phyloP scores from a whole-genome alignment of 371 early-diverging fungal genomes.

The Syncephalastrum sp. region DNA sequence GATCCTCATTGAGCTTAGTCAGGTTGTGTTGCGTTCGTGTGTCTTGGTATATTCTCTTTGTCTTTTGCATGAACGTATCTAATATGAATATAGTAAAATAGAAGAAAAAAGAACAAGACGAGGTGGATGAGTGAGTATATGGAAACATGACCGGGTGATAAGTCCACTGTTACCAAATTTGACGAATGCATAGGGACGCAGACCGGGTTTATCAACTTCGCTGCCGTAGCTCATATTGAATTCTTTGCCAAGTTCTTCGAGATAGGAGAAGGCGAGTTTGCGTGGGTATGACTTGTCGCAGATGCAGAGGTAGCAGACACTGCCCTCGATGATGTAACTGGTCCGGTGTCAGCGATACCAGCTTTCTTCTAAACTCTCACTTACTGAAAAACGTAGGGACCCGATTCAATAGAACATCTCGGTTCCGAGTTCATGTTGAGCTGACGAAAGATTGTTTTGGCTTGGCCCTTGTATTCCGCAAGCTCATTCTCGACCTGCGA shows the following conservation, averaged over 20 bases:
- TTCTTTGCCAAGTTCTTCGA: slow-evolving; percentile 94
- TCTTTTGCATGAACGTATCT: slow-evolving; percentile 97
- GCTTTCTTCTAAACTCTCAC: slow-evolving; percentile 8
- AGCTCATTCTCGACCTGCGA: slow-evolving; percentile 72
- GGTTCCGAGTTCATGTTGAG: slow-evolving; percentile 85
- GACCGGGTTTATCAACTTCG: slow-evolving; percentile 80
- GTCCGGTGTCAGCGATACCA: not conserved
- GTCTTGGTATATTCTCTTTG: slow-evolving; percentile 94
- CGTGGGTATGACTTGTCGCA: slow-evolving; percentile 95
- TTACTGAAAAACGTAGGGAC: slow-evolving; percentile 86
- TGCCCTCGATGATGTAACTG: slow-evolving; percentile 93
- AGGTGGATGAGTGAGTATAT: not conserved
- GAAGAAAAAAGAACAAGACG: not conserved
- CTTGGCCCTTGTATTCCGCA: slow-evolving; percentile 90
- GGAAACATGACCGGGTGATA: not conserved
- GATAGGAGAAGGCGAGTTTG: slow-evolving; percentile 92
- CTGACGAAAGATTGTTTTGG: slow-evolving; percentile 87
- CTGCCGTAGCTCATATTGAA: slow-evolving; percentile 90
- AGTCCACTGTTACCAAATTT: slow-evolving; percentile 73
- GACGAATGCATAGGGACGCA: slow-evolving; percentile 95
- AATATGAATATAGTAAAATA: not conserved
- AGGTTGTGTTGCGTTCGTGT: slow-evolving; percentile 90
- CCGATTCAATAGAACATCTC: slow-evolving; percentile 94
- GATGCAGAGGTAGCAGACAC: slow-evolving; percentile 91
- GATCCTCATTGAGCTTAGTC: slow-evolving; percentile 91